Percentiles rank a stretch among this genome's conserved stretches.
These are phyloP conservation scores for Polychytrium aggregatum DNA, from an alignment of 192 early-diverging fungal species.

Conservation along the genomic window DNA sequence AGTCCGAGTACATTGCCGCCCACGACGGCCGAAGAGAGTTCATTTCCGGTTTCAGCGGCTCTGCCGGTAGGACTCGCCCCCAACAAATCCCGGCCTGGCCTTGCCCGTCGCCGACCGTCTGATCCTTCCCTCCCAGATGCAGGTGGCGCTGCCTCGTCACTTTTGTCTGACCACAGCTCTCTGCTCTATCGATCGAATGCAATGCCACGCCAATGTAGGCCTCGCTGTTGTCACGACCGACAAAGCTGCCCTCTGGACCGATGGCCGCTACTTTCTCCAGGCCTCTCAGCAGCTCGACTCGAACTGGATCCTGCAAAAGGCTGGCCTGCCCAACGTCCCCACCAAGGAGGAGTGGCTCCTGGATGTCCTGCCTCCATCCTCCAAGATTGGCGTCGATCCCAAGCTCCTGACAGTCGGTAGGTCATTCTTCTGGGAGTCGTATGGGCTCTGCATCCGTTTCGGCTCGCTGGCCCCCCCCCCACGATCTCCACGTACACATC, in stretches of 20 bases:
- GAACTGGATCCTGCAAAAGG: constrained; percentile 94
- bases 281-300: constrained; percentile 80
- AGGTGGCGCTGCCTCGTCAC: not conserved
- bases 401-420: constrained; percentile 66
- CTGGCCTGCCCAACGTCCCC: constrained; percentile 74
- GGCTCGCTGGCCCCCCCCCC: too few species aligned
- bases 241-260: constrained; percentile 84
- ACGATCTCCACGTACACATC: too few species aligned
- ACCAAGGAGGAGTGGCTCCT: constrained; percentile 82
- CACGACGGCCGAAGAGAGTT: constrained; percentile 80
- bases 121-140: not conserved
- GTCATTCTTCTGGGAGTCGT: constrained; percentile 3
- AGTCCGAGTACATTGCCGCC: constrained; percentile 91
- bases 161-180: too few species aligned
- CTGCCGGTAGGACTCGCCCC: constrained; percentile 57
- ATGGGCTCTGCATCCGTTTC: not conserved
- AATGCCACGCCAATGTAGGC: constrained; percentile 30
- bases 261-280: constrained; percentile 96
- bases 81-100: not conserved
- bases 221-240: constrained; percentile 74
- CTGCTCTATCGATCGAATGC: not conserved
- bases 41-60: constrained; percentile 95
- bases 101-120: too few species aligned
- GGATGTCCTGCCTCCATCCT: constrained; percentile 49
- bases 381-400: constrained; percentile 90